Evolutionary conservation across 441 rosid genomes (phyloP).

Genomic region (Gossypium lobatum): DNA sequence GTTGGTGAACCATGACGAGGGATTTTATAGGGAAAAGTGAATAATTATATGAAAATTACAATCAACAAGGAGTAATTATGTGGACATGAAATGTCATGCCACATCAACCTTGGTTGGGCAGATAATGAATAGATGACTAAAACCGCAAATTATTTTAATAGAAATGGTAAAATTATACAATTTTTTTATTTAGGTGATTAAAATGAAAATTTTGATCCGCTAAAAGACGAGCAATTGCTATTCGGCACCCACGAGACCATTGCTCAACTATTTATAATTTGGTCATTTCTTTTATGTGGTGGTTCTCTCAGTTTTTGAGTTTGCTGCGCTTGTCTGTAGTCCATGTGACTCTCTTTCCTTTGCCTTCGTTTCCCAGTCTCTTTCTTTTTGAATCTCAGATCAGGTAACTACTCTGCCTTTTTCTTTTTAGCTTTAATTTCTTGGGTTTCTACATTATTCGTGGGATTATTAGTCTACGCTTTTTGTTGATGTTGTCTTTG

Average conservation of each 20-base stretch:
- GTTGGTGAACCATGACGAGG: slow-evolving; percentile 60
- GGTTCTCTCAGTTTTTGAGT: background rate
- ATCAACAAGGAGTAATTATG: no score
- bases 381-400: slow-evolving; percentile 6
- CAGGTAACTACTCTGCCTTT: slow-evolving; percentile 1
- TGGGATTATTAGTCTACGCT: background rate
- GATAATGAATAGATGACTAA: no score
- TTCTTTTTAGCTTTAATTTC: background rate
- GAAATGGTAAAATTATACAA: no score
- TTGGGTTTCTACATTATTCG: background rate
- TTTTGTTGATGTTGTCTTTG: background rate
- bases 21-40: slow-evolving; percentile 15
- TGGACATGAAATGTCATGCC: no score
- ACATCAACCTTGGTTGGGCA: no score
- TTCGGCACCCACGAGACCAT: no score
- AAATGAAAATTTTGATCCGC: no score
- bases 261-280: background rate
- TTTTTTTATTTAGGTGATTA: no score
- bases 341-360: background rate
- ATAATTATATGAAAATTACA: no score
- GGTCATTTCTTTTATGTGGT: background rate
- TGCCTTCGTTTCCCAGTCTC: background rate
- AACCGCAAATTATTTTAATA: no score
- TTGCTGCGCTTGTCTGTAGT: background rate
- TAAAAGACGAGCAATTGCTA: no score